Evolutionary conservation across 2,329 filamentous ascomycete genomes (phyloP).

Genomic region (Aplosporella prunicola): DNA sequence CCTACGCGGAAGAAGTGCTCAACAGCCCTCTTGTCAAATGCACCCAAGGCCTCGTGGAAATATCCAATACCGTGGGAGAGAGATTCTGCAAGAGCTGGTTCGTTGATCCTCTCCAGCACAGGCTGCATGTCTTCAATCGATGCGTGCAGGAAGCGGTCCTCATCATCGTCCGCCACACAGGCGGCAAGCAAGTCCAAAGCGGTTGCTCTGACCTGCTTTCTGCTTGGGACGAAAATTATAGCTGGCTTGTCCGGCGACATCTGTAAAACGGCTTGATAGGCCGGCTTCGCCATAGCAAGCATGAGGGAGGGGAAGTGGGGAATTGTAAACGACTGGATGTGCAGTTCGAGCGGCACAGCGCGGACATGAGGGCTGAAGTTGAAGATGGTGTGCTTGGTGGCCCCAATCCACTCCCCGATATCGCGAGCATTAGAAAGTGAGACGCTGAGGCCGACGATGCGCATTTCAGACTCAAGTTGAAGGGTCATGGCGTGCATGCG

Average conservation of each 20-base stretch:
- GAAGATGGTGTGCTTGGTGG: slow-evolving; percentile 95
- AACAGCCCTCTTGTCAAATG: slow-evolving; percentile 86
- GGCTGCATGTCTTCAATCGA: slow-evolving; percentile 73
- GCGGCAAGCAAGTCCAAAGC: slow-evolving; percentile 81
- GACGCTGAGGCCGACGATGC: slow-evolving; percentile 83
- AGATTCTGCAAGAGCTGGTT: slow-evolving; percentile 78
- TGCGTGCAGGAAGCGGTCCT: slow-evolving; percentile 86
- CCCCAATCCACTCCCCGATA: slow-evolving; percentile 95
- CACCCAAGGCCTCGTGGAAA: slow-evolving; percentile 86
- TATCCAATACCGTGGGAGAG: slow-evolving; percentile 92
- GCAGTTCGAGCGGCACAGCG: slow-evolving; percentile 80
- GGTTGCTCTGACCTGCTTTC: slow-evolving; percentile 85
- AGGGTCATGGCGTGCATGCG: slow-evolving; percentile 94
- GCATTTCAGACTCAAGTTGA: slow-evolving; percentile 73
- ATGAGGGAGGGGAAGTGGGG: slow-evolving; percentile 97
- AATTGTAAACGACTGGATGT: slow-evolving; percentile 90
- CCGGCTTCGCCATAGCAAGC: slow-evolving; percentile 95
- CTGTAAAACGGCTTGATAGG: slow-evolving; percentile 79
- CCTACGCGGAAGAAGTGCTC: slow-evolving; percentile 84
- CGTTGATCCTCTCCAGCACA: slow-evolving; percentile 72
- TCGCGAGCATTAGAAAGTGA: slow-evolving; percentile 89
- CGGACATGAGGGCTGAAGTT: slow-evolving; percentile 94
- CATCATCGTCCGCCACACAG: slow-evolving; percentile 78
- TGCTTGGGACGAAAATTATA: slow-evolving; percentile 82
- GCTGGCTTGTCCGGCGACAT: slow-evolving; percentile 83